Evolutionary conservation across 2,329 filamentous ascomycete species (phyloP), one percentile per base, ranked within the genome.

Genomic region (Sphaerulina populicola): DNA sequence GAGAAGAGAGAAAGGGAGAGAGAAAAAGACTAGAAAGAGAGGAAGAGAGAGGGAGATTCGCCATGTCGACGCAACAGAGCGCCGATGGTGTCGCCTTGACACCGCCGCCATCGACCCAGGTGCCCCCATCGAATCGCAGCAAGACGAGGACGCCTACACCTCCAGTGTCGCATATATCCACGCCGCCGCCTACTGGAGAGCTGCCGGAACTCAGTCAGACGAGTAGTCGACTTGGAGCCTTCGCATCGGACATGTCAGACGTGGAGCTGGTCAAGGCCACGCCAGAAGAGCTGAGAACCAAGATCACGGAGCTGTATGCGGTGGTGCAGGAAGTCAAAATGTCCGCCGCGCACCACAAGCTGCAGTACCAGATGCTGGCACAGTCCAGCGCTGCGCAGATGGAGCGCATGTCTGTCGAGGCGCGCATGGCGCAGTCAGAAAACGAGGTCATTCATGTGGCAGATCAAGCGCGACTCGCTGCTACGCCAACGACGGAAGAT

Each of bases 401-500:
- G 8, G 90, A 94, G 69, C 82, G 89, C 23, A 88, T 91, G 59
- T 85, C 83, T 33, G 90, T 96, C 4, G 91, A 96, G 69, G 86
- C 94, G 62, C 86, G 93, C 58, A 90, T 96, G 80, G 85, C 85
- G n/a, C 81, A 88, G 56, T 79, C 86, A 18, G 89, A 96, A 69
- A 85, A 94, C 15, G 86, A 95, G 55, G 86, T 90, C 10, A 73
- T 96, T 27, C 85, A 89, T 54, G 77, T 78, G 55, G 82, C 82
- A 11, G 86, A 93, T 64, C 79, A 85, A 64, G 46, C 79, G 78
- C 46, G 81, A 75, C 53, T 70, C 78, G 51, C 76, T 71, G 58
- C 70, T 71, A 6, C 74, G 72, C 15, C 72, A 5, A 77, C 81
- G 45, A 75, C 76, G 18, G 73, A 77, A 27, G 57, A 60, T 47